Percentiles rank a stretch among this genome's conserved stretches.
Evolutionary conservation across 2,329 filamentous ascomycete genomes (phyloP).

Genomic region (Exserohilum turcica): DNA sequence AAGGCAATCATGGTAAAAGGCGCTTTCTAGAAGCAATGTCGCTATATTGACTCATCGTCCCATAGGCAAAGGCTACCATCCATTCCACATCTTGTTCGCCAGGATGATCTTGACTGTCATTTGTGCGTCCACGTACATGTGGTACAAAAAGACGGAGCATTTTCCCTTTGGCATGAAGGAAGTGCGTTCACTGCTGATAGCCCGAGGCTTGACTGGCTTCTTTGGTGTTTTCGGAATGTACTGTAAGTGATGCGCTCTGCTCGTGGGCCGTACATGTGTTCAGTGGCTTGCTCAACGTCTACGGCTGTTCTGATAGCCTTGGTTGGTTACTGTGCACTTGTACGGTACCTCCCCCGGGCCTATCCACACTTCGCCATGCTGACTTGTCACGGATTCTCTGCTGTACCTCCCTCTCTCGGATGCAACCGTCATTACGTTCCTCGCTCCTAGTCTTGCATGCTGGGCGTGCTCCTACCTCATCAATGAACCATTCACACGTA

Average conservation of each 20-base stretch:
- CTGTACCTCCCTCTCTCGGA: constrained; percentile 84
- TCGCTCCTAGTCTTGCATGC: constrained; percentile 77
- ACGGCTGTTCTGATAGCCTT: background rate
- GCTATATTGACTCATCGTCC: background rate
- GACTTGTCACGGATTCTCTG: constrained; percentile 58
- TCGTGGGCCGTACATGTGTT: constrained; percentile 22
- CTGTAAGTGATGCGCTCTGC: constrained; percentile 52
- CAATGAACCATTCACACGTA: constrained; percentile 76
- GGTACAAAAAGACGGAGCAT: constrained; percentile 67
- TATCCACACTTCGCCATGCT: constrained; percentile 25
- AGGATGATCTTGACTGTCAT: constrained; percentile 76
- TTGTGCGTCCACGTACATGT: constrained; percentile 74
- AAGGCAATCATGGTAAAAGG: constrained; percentile 61
- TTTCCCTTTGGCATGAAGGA: constrained; percentile 72
- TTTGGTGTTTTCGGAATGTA: constrained; percentile 81
- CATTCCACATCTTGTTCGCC: constrained; percentile 77
- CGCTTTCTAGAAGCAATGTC: background rate
- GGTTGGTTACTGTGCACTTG: background rate
- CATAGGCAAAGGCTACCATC: constrained; percentile 69
- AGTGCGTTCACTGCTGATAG: constrained; percentile 69
- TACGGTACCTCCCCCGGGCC: constrained; percentile 6
- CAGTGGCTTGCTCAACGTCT: constrained; percentile 11
- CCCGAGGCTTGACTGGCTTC: constrained; percentile 72
- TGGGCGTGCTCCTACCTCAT: constrained; percentile 78
- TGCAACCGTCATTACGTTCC: constrained; percentile 87